phyloP scores from a whole-genome alignment of 2,329 filamentous ascomycete species.

The Hypoxylon rubiginosum region DNA sequence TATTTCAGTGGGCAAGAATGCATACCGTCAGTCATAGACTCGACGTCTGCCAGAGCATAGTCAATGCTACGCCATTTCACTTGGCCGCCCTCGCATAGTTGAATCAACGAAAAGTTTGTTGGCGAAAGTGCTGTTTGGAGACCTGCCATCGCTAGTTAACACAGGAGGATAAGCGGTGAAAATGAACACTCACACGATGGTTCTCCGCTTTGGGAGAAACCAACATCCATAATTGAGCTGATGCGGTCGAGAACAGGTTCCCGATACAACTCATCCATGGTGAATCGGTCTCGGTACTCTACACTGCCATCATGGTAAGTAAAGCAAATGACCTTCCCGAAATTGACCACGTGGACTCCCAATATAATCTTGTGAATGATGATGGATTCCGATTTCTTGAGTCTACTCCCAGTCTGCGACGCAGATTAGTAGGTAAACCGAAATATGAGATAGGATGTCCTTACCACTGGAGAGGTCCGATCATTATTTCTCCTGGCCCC shows the following conservation, averaged over 20 bases:
- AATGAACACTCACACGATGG: slow-evolving; percentile 69
- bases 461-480: slow-evolving; percentile 44
- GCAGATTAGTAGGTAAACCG: slow-evolving; percentile 32
- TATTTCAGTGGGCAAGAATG: background rate
- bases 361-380: slow-evolving; percentile 78
- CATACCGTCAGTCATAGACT: slow-evolving; percentile 64
- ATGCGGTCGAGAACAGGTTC: slow-evolving; percentile 75
- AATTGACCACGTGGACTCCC: slow-evolving; percentile 75
- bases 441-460: slow-evolving; percentile 13
- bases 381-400: slow-evolving; percentile 77
- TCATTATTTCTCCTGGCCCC: slow-evolving; percentile 71
- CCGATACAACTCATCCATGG: slow-evolving; percentile 76
- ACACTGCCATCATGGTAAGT: slow-evolving; percentile 84
- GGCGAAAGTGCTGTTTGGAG: slow-evolving; percentile 73
- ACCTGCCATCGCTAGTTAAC: slow-evolving; percentile 54
- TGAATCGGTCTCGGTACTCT: slow-evolving; percentile 82
- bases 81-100: slow-evolving; percentile 70
- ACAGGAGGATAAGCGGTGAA: background rate
- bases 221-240: slow-evolving; percentile 79
- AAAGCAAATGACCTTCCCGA: slow-evolving; percentile 79
- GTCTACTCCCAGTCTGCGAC: slow-evolving; percentile 48
- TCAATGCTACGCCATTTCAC: slow-evolving; percentile 70
- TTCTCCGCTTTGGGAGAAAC: slow-evolving; percentile 78
- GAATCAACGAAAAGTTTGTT: slow-evolving; percentile 69
- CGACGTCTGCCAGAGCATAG: slow-evolving; percentile 64